Base-by-base conservation (phyloP, 805 yeast genomes). In the Metschnikowia proteae region DNA sequence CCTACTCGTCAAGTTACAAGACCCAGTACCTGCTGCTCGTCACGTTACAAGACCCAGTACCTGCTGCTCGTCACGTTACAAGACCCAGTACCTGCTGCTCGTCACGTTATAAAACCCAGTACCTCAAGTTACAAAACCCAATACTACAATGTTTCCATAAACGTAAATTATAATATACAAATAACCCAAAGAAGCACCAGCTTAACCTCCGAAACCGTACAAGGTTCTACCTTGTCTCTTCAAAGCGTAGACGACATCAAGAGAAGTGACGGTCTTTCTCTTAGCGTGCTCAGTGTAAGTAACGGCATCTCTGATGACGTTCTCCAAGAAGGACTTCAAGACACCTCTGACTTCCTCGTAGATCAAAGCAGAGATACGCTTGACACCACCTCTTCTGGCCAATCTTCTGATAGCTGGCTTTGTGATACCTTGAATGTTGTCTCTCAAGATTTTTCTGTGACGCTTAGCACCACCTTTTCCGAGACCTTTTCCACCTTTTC, bases 401-500 rank as follows among this genome's bases (percentile, higher is more conserved):
- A 92, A 86, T 88, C 99, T 92, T 83, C 99, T 90, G 72, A 92
- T 92, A 70, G 99, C 99, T 72, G 99, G 99, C 84, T 92, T 92
- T 59, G 99, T 92, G 73, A 92, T 92, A 82, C 99, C 99, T 80
- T 91, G 97, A 63, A 94, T 92, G 92, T 92, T 94, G 77, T 94
- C 99, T 83, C 98, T 91, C 61, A 91, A 82, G 77, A 92, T 88
- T 88, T 91, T 91, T 85, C 98, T 89, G 90, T 92, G 99, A 79
- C 99, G 90, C 86, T 92, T 92, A 68, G 99, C 99, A 81, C 99
- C 99, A 79, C 97, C 98, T 81, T 94, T 94, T 71, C 99, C 99
- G 67, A 94, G 83, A 79, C 99, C 99, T 88, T 94, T 94, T 72
- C 98, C 99, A 72, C 98, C 98, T 89, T 94, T 92, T 71, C 99